Base-by-base conservation (phyloP, 176 grass and related monocot genomes). In the Aegilops sharonensis region DNA sequence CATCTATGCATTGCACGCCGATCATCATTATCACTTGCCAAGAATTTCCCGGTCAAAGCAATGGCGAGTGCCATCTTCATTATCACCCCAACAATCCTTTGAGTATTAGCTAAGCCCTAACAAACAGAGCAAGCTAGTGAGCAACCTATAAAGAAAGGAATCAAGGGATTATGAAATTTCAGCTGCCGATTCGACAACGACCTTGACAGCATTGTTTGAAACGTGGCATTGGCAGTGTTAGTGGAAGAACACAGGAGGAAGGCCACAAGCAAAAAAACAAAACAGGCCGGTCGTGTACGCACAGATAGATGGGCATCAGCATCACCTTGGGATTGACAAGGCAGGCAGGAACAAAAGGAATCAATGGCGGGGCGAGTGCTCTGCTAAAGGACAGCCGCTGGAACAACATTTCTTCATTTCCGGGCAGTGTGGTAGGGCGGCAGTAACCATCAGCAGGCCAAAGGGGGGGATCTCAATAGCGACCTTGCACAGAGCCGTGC, bases 381-480 rank as follows among this genome's bases (percentile, higher is more conserved):
- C 36, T 37, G 36, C 84, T 82, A 64, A 71, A 82, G 83, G 83
- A 82, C 68, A 80, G 70, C 39, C 68, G 61, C 77, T 63, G 48
- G 81, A 69, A 87, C 72, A 69, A 81, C 68, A 80, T 75, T 84
- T 88, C 68, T 84, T 88, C 68, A 47, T 47, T 47, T 47, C 20
- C 37, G 24, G 54, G 54, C 18, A 1, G 43, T 47, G 43, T 47
- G 3, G 43, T 47, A 47, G 24, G 54, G 54, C 54, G 7, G 75
- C 89, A 61, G 68, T 80, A 64, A 17, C 76, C 62, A 40, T 78
- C 73, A 85, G 84, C 73, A 78, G 40, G 74, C 45, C 61, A 59
- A 69, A 87, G 60, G 60, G 50, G 84, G 83, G 81, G 48, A 91
- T 91, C 85, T 62, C 68, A 87, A 87, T 91, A 91, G 89, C 68